phyloP scores from a whole-genome alignment of 371 early-diverging fungal species.

The Mucor irregularis region DNA sequence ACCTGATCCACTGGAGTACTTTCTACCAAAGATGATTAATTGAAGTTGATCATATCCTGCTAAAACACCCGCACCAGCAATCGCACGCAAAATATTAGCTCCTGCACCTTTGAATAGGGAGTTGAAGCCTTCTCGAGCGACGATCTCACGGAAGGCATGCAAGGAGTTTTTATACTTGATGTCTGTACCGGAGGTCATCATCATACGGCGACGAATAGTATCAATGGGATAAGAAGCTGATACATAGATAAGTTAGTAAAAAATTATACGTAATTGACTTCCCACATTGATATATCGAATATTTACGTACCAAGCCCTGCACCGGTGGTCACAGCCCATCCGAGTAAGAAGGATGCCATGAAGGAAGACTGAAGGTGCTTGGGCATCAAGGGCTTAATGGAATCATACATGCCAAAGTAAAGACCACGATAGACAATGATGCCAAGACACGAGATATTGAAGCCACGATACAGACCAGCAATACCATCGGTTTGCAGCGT shows the following conservation, averaged over 20 bases:
- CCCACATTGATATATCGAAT: not conserved
- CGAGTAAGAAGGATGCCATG: slow-evolving; percentile 67
- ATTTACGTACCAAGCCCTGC: slow-evolving; percentile 54
- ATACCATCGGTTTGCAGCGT: slow-evolving; percentile 69
- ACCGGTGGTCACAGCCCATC: slow-evolving; percentile 71
- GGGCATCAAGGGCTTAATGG: slow-evolving; percentile 70
- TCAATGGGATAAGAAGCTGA: slow-evolving; percentile 85
- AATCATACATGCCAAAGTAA: slow-evolving; percentile 80
- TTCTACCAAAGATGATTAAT: slow-evolving; percentile 58
- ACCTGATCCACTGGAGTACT: slow-evolving; percentile 32
- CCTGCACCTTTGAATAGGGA: slow-evolving; percentile 87
- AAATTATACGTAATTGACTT: not conserved
- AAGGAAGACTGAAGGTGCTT: slow-evolving; percentile 49
- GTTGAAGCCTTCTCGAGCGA: slow-evolving; percentile 67
- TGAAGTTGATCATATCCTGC: slow-evolving; percentile 75
- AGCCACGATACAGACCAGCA: slow-evolving; percentile 81
- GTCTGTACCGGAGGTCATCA: slow-evolving; percentile 81
- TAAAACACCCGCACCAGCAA: slow-evolving; percentile 80
- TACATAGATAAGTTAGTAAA: not conserved
- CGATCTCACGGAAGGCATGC: slow-evolving; percentile 69
- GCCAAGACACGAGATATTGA: slow-evolving; percentile 71
- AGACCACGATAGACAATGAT: slow-evolving; percentile 80
- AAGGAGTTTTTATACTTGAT: slow-evolving; percentile 73
- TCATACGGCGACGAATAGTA: slow-evolving; percentile 91
- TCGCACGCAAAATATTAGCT: slow-evolving; percentile 80